A percentile compares a stretch with the other conserved stretches of the same genome.
phyloP scores from a whole-genome alignment of 208 protist genomes.

The Angomonas deanei region DNA sequence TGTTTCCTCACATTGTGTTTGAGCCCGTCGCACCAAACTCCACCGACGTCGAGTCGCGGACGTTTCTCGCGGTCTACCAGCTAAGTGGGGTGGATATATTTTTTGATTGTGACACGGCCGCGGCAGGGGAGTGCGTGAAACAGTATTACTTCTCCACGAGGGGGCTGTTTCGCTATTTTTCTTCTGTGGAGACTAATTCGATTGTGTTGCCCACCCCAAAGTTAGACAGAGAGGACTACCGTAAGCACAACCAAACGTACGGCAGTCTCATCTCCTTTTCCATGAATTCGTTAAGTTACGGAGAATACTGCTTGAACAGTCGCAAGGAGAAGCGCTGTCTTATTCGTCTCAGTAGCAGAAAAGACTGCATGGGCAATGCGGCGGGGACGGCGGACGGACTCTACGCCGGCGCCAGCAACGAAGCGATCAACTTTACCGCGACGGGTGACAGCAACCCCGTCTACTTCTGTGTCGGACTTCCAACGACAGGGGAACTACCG shows the following conservation, averaged over 20 bases:
- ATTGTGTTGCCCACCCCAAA: not conserved
- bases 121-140: not conserved
- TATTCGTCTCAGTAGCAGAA: constrained; percentile 31
- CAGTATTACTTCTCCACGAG: not conserved
- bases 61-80: not conserved
- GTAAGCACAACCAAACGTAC: not conserved
- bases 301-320: not conserved
- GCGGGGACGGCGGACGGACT: constrained; percentile 37
- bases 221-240: not conserved
- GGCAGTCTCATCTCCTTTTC: not conserved
- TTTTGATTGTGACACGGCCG: not conserved
- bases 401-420: constrained; percentile 21
- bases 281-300: not conserved
- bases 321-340: constrained; percentile 18
- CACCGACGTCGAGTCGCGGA: not conserved
- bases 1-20: not conserved
- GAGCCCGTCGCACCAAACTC: too few relatives aligned
- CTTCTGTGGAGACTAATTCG: not conserved
- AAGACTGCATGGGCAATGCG: constrained; percentile 39
- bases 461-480: constrained; percentile 29
- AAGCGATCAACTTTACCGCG: constrained; percentile 16
- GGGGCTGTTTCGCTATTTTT: not conserved
- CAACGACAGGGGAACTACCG: not conserved
- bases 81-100: not conserved
- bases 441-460: constrained; percentile 29